Evolutionary conservation across 129 eudicot species (phyloP), one percentile per base, ranked within the genome.

Genomic region (Glebionis coronaria): DNA sequence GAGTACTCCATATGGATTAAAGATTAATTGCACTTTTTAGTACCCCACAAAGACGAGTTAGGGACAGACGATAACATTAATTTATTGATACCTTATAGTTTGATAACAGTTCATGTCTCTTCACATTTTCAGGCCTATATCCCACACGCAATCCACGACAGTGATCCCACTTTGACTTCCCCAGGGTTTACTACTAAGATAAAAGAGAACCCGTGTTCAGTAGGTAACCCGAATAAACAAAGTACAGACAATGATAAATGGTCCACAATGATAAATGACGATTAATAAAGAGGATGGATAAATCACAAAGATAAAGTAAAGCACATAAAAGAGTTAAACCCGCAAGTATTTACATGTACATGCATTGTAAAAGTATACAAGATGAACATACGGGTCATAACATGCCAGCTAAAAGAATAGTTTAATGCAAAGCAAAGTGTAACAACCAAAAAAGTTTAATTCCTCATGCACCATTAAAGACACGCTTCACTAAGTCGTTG

Each of bases 301-400:
- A 23, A 23, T 23, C 25, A 23, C 2, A 23, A 23, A 1, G 25
- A 23, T 23, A 23, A 23, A 23, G 25, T 23, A 23, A 23, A 23
- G 25, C 25, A 23, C 25, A 23, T 23, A 23, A 23, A 23, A 23
- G 25, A 23, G 25, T 23, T 23, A 23, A 23, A 23, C 2, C 25
- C 1, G 25, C 25, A 23, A 23, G 1, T 23, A 2, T 23, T 1
- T 2, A 23, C 25, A 2, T 13, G 55, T n/a, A n/a, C 10, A 2
- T n/a, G 59, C 31, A 54, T 20, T 15, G 20, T 54, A 16, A 12
- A 65, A 23, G n/a, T 14, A 46, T 9, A 45, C 38, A 65, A 3
- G 12, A 65, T 14, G 14, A 65, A 3, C 28, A 61, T 50, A 49
- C 15, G 12, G 70, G 58, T 13, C 57, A 65, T 65, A 25, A 11